These are phyloP conservation scores for Benincasa hispida DNA, from an alignment of 306 rosid species.

Conservation along the genomic window DNA sequence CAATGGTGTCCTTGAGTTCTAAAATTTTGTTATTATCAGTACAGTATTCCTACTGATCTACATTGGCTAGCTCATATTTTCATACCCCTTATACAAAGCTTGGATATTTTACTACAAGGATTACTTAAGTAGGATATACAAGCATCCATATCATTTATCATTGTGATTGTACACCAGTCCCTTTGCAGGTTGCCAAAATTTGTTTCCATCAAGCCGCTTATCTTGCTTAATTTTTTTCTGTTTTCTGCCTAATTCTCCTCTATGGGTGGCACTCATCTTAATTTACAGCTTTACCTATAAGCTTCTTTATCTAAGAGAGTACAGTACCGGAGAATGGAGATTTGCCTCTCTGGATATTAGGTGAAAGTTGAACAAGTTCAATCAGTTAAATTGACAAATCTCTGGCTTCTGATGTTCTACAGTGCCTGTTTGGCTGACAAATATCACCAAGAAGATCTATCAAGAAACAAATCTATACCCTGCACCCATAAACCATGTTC, in stretches of 20 bases:
- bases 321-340: neutral
- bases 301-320: neutral
- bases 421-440: slow-evolving; percentile 85
- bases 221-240: neutral
- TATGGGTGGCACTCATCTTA: neutral
- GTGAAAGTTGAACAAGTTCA: neutral
- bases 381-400: neutral
- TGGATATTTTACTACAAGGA: neutral
- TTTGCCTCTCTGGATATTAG: neutral
- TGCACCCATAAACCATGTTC: slow-evolving; percentile 73
- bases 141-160: neutral
- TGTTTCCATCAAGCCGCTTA: neutral
- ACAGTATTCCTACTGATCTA: neutral
- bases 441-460: slow-evolving; percentile 42
- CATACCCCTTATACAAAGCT: neutral
- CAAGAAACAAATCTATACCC: slow-evolving; percentile 56
- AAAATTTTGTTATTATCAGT: too few relatives aligned
- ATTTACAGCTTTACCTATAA: neutral
- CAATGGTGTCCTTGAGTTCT: neutral
- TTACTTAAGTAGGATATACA: neutral
- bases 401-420: neutral
- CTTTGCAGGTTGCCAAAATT: neutral
- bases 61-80: neutral
- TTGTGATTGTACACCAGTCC: neutral
- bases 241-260: neutral